These are phyloP conservation scores for Aspergillus flavus DNA, from an alignment of 2,329 filamentous ascomycete genomes.

Conservation along the genomic window DNA sequence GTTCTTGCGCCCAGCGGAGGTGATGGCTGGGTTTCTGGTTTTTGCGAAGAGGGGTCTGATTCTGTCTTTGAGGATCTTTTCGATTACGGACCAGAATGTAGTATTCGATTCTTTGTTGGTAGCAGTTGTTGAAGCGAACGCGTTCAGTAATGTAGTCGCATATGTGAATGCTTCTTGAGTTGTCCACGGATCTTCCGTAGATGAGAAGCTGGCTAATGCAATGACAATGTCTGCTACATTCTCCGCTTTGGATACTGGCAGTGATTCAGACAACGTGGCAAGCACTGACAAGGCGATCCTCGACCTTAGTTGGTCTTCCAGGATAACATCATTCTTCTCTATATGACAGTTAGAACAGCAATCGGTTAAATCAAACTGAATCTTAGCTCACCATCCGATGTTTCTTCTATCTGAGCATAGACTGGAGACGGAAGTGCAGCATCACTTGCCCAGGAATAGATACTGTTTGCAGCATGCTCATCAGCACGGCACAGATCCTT, in stretches of 20 bases:
- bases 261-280: slow-evolving; percentile 18
- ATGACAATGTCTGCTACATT: slow-evolving; percentile 31
- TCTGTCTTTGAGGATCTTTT: slow-evolving; percentile 25
- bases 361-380: neutral
- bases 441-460: slow-evolving; percentile 37
- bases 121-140: neutral
- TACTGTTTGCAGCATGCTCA: slow-evolving; percentile 23
- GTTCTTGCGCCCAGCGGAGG: slow-evolving; percentile 47
- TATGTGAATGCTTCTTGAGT: slow-evolving; percentile 25
- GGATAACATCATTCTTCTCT: slow-evolving; percentile 26
- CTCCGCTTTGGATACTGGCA: slow-evolving; percentile 23
- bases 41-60: slow-evolving; percentile 47
- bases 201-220: slow-evolving; percentile 37
- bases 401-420: slow-evolving; percentile 35
- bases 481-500: slow-evolving; percentile 26
- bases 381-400: slow-evolving; percentile 16
- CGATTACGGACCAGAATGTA: slow-evolving; percentile 21
- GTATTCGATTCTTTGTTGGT: neutral
- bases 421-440: slow-evolving; percentile 35
- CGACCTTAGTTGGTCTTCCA: slow-evolving; percentile 28
- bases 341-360: neutral
- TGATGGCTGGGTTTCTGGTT: slow-evolving; percentile 45
- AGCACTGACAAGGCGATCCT: slow-evolving; percentile 36
- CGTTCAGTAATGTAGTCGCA: slow-evolving; percentile 23
- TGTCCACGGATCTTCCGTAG: slow-evolving; percentile 39